These are phyloP conservation scores for Pezicula carpinea DNA, from an alignment of 2,329 filamentous ascomycete genomes.

Conservation along the genomic window DNA sequence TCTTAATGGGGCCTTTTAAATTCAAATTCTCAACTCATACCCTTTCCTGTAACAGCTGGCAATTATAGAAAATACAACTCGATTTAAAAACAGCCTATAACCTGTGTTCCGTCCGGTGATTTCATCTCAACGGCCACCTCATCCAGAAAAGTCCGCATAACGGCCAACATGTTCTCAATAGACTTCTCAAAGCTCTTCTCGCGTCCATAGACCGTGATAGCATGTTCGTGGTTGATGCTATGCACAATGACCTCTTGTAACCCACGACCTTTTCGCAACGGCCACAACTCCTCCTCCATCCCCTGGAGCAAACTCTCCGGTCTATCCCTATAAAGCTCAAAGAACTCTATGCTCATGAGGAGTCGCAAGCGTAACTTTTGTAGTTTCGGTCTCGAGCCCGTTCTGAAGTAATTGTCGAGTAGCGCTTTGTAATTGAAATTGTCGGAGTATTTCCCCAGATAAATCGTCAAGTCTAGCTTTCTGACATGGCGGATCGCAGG, in stretches of 20 bases:
- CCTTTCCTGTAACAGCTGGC: too few relatives aligned
- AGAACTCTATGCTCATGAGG: not conserved
- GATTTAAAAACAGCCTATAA: too few relatives aligned
- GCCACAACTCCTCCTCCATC: not conserved
- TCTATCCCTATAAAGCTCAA: not conserved
- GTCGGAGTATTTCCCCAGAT: not conserved
- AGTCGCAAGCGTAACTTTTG: not conserved
- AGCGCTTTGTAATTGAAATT: conserved; percentile 1
- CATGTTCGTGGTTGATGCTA: not conserved
- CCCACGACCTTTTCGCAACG: not conserved
- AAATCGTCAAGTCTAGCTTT: not conserved
- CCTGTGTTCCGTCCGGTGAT: not conserved
- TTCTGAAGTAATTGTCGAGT: not conserved
- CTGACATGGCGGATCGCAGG: not conserved
- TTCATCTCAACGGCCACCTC: not conserved
- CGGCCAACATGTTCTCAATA: not conserved
- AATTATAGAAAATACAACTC: too few relatives aligned
- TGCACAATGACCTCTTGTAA: not conserved
- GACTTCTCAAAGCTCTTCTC: not conserved
- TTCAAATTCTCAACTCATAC: too few relatives aligned
- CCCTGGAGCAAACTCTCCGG: not conserved
- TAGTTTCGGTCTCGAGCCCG: not conserved
- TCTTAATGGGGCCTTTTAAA: too few relatives aligned
- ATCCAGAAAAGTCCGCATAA: not conserved
- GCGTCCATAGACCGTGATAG: not conserved